Evolutionary conservation across 176 grass and related monocot genomes (phyloP).

Genomic region (Dactylis glomerata): DNA sequence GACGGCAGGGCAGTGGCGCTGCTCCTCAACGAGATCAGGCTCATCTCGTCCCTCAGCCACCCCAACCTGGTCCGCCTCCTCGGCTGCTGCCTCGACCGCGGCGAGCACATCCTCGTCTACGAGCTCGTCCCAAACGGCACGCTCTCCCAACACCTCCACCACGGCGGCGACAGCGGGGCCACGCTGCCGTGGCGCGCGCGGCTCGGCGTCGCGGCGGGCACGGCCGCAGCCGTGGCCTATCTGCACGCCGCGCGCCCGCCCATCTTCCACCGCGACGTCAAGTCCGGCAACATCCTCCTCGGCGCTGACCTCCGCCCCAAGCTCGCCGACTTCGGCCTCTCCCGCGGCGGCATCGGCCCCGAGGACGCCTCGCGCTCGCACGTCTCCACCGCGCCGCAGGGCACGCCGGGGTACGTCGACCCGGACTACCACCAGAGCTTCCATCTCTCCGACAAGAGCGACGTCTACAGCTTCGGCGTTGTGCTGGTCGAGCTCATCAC

Average conservation of each 20-base stretch:
- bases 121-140: constrained; percentile 92
- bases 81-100: constrained; percentile 84
- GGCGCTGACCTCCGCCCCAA: constrained; percentile 53
- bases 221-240: constrained; percentile 60
- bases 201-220: constrained; percentile 56
- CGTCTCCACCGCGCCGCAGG: constrained; percentile 90
- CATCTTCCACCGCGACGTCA: constrained; percentile 92
- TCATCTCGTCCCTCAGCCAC: constrained; percentile 82
- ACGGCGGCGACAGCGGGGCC: background rate
- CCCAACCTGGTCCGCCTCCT: constrained; percentile 80
- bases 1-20: background rate
- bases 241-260: constrained; percentile 71
- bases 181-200: constrained; percentile 52
- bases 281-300: constrained; percentile 91
- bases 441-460: constrained; percentile 92
- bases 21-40: constrained; percentile 80
- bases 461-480: constrained; percentile 98
- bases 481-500: constrained; percentile 95
- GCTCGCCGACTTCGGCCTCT: constrained; percentile 93
- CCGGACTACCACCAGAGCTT: constrained; percentile 94
- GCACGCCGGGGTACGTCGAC: constrained; percentile 92
- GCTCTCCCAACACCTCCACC: constrained; percentile 59
- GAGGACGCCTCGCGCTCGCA: constrained; percentile 60
- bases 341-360: constrained; percentile 22
- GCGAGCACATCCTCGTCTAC: constrained; percentile 89